These are phyloP conservation scores for Trematosphaeria pertusa DNA, from an alignment of 2,329 filamentous ascomycete species.

Conservation along the genomic window DNA sequence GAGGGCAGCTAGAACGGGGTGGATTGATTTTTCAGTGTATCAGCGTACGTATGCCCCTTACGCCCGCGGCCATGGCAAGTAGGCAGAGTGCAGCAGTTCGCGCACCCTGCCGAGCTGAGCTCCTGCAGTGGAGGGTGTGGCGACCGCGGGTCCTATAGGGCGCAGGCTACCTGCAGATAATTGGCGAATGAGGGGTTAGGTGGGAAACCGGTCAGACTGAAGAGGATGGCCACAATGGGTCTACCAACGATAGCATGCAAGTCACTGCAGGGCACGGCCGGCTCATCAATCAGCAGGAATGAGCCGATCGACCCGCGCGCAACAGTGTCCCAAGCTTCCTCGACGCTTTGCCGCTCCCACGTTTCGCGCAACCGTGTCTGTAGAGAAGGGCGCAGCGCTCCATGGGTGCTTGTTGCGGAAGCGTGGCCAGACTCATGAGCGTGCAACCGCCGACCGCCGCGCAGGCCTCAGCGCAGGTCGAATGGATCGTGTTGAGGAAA, in stretches of 20 bases:
- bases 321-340: neutral
- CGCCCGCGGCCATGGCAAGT: no score
- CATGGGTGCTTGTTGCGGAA: conserved; percentile 6
- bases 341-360: no score
- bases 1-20: conserved; percentile 2
- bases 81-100: conserved; percentile 5
- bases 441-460: conserved; percentile 16
- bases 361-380: no score
- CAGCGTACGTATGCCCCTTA: neutral
- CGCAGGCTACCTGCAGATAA: conserved; percentile 11
- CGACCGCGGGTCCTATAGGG: conserved; percentile 1
- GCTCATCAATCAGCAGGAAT: conserved; percentile 11
- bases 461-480: conserved; percentile 7
- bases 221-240: conserved; percentile 29
- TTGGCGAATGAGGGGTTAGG: conserved; percentile 30
- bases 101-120: conserved; percentile 27
- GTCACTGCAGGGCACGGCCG: conserved; percentile 22
- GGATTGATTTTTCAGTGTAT: neutral
- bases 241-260: conserved; percentile 27
- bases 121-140: conserved; percentile 21
- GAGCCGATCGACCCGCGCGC: neutral
- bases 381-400: no score
- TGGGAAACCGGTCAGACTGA: conserved; percentile 43
- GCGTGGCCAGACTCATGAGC: no score
- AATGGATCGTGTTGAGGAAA: conserved; percentile 12